phyloP scores from a whole-genome alignment of 352 stramenopile species.

The Pythium pyrilobum region DNA sequence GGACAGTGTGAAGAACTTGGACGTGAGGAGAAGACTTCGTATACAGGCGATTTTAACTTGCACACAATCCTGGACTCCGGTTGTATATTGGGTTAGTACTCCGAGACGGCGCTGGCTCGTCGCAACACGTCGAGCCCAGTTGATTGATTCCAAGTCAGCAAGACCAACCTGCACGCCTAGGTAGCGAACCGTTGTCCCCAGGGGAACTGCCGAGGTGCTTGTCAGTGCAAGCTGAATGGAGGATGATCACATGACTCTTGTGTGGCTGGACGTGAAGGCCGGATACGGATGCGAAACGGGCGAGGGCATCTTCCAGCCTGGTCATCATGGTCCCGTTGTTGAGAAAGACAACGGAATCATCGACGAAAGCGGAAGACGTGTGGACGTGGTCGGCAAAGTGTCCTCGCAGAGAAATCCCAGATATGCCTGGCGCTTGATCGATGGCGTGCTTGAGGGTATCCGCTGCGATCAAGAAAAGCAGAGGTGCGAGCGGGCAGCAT shows the following conservation, averaged over 20 bases:
- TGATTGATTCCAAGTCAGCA: neutral
- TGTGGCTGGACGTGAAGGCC: constrained; percentile 13
- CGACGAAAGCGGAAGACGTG: constrained; percentile 18
- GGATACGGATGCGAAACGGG: constrained; percentile 1
- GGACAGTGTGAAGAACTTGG: constrained; percentile 1
- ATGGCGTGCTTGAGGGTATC: constrained; percentile 8
- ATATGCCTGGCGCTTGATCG: neutral
- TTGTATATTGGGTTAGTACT: neutral
- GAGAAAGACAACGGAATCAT: constrained; percentile 18
- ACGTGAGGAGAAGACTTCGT: constrained; percentile 3
- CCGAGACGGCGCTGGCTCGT: neutral
- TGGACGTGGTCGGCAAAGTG: neutral
- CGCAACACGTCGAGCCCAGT: neutral
- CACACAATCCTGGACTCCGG: neutral
- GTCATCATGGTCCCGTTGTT: neutral
- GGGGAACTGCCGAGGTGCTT: neutral
- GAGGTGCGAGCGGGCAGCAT: constrained; percentile 8
- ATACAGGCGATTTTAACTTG: neutral
- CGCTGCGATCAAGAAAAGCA: constrained; percentile 10
- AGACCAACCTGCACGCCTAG: constrained; percentile 11
- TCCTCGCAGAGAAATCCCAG: neutral
- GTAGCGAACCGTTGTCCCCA: neutral
- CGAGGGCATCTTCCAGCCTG: neutral
- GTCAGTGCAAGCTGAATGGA: neutral
- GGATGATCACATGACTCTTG: constrained; percentile 10